Conservation (phyloP, 1,284 basidiomycete genomes). For the Malassezia psittaci region DNA sequence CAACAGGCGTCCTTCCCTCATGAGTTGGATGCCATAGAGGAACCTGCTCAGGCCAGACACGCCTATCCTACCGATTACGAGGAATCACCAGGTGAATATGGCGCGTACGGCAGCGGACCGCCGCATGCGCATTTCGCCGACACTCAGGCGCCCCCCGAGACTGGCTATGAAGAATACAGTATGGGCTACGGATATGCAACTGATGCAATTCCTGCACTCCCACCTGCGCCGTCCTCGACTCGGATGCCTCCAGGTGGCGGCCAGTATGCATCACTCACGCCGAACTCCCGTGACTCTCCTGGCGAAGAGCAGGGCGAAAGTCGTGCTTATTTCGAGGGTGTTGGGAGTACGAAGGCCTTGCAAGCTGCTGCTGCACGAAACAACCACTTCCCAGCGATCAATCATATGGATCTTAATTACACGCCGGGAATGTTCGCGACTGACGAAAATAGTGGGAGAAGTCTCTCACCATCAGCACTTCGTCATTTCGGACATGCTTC, state of each 20-base stretch:
- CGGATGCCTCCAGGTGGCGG: not conserved
- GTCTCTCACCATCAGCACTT: constrained; percentile 7
- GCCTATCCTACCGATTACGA: not conserved
- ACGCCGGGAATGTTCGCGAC: constrained; percentile 3
- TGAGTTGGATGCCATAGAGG: not conserved
- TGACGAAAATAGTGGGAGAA: not conserved
- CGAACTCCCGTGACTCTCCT: constrained; percentile 2
- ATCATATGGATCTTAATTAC: constrained; percentile 1
- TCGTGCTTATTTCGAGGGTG: constrained; percentile 16
- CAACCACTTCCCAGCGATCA: constrained; percentile 2
- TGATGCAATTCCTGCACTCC: constrained; percentile 11
- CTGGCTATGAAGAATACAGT: not conserved
- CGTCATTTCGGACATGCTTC: not conserved
- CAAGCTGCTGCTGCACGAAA: constrained; percentile 10
- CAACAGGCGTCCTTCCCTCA: too few relatives aligned
- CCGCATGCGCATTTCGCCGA: not conserved
- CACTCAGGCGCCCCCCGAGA: not conserved
- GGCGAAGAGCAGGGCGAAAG: not conserved
- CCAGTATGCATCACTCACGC: not conserved
- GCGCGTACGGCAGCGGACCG: not conserved
- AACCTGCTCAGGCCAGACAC: not conserved
- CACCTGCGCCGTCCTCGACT: constrained; percentile 5
- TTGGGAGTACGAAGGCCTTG: constrained; percentile 17
- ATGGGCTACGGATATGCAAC: not conserved
- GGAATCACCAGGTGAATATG: not conserved